A percentile compares a stretch with the other conserved stretches of the same genome.
These are phyloP conservation scores for Sarcodon sp. DNA, from an alignment of 768 basidiomycete genomes.

Conservation along the genomic window DNA sequence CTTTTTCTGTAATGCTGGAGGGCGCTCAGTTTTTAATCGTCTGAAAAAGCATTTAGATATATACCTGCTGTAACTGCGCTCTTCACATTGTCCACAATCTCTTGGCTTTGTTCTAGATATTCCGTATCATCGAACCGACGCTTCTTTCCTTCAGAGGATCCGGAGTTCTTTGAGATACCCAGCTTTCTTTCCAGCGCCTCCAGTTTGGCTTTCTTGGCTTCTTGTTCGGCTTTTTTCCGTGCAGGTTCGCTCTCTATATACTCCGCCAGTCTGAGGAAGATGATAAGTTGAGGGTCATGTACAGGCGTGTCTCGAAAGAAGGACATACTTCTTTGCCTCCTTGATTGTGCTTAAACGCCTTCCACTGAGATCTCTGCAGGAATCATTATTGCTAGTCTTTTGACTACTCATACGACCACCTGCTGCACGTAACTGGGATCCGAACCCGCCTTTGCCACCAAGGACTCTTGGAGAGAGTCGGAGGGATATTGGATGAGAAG, in stretches of 20 bases:
- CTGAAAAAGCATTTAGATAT: slow-evolving; percentile 9
- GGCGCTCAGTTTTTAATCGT: slow-evolving; percentile 7
- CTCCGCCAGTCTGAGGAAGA: slow-evolving; percentile 49
- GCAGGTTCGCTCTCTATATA: slow-evolving; percentile 80
- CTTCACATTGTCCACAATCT: slow-evolving; percentile 85
- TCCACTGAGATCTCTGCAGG: slow-evolving; percentile 86
- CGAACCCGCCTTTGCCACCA: slow-evolving; percentile 97
- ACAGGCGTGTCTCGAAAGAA: neutral
- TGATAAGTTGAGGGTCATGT: neutral
- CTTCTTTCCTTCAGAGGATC: slow-evolving; percentile 58
- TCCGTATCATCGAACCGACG: slow-evolving; percentile 87
- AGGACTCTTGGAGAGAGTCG: slow-evolving; percentile 61
- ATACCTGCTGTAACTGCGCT: slow-evolving; percentile 79
- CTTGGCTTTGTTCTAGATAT: slow-evolving; percentile 83
- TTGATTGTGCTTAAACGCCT: slow-evolving; percentile 87
- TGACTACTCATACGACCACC: slow-evolving; percentile 96
- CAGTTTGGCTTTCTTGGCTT: slow-evolving; percentile 72
- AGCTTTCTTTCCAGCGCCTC: slow-evolving; percentile 78
- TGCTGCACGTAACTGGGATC: slow-evolving; percentile 89
- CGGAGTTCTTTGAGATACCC: slow-evolving; percentile 37
- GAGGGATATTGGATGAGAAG: slow-evolving; percentile 38
- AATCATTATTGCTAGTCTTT: slow-evolving; percentile 92
- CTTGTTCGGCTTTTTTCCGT: slow-evolving; percentile 63
- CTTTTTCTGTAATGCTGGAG: slow-evolving; percentile 56
- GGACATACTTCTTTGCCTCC: slow-evolving; percentile 83